These are phyloP conservation scores for Tieghemiomyces parasiticus DNA, from an alignment of 192 early-diverging fungal genomes.

Conservation along the genomic window DNA sequence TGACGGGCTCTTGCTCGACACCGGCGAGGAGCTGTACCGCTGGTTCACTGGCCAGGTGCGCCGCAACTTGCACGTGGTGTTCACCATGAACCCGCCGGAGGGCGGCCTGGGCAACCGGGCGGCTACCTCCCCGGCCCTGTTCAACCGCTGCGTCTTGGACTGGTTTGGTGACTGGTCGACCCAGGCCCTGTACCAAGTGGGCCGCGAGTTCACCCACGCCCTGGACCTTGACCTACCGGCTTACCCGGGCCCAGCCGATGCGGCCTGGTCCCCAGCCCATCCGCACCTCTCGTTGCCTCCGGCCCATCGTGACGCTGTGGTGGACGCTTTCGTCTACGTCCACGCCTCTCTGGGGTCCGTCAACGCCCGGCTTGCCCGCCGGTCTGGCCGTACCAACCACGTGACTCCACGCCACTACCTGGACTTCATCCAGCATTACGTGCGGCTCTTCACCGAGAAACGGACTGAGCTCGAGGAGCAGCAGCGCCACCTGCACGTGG, in stretches of 20 bases:
- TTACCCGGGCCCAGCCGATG: conserved; percentile 50
- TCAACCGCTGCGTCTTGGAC: conserved; percentile 99
- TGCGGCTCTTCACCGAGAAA: conserved; percentile 77
- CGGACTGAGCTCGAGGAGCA: conserved; percentile 93
- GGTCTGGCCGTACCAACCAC: conserved; percentile 68
- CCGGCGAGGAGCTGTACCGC: conserved; percentile 87
- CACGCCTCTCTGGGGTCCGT: conserved; percentile 81
- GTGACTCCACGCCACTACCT: conserved; percentile 97
- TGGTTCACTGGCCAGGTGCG: conserved; percentile 97
- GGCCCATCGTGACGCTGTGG: conserved; percentile 66
- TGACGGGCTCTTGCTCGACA: conserved; percentile 88
- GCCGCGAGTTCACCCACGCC: conserved; percentile 81
- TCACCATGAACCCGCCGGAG: conserved; percentile 99
- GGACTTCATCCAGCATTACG: conserved; percentile 93
- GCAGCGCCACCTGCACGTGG: conserved; percentile 95
- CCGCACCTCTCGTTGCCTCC: conserved; percentile 50
- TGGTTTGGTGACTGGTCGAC: conserved; percentile 99
- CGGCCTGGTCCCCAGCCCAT: conserved; percentile 70
- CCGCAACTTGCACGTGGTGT: conserved; percentile 95
- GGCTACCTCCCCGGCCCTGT: conserved; percentile 96
- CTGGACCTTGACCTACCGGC: conserved; percentile 69
- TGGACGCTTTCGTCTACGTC: conserved; percentile 84
- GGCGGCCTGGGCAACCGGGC: conserved; percentile 80
- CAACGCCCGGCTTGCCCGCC: conserved; percentile 67
- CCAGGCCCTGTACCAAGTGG: conserved; percentile 97